Evolutionary conservation across 306 rosid species (phyloP).

Genomic region (Quercus variabilis): DNA sequence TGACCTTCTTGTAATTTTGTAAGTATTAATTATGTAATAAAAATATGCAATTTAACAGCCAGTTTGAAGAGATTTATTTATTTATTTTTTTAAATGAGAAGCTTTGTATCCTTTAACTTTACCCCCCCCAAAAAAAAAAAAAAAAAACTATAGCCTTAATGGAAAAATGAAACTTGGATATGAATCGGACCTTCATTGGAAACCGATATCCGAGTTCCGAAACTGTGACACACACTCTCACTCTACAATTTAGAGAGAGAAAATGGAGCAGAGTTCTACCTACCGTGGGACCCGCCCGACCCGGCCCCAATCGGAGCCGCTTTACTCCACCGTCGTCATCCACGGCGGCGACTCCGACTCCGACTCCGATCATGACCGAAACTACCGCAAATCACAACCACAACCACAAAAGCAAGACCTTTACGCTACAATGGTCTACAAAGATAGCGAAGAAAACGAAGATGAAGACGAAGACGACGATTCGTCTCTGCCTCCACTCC

Average conservation of each 20-base stretch:
- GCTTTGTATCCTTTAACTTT: no score
- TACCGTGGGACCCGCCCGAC: conserved; percentile 40
- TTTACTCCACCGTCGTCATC: conserved; percentile 74
- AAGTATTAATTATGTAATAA: no score
- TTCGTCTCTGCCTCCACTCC: conserved; percentile 89
- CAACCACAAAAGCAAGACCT: conserved; percentile 45
- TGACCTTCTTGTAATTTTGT: no score
- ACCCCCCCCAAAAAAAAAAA: no score
- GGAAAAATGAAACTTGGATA: no score
- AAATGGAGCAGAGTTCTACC: conserved; percentile 61
- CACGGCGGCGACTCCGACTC: conserved; percentile 47
- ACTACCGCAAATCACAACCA: conserved; percentile 5
- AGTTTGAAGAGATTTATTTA: no score
- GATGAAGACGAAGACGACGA: conserved; percentile 61
- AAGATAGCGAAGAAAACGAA: conserved; percentile 51
- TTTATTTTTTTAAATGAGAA: no score
- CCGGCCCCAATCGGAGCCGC: conserved; percentile 44
- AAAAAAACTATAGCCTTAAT: no score
- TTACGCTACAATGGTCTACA: conserved; percentile 74
- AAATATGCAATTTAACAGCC: accelerated
- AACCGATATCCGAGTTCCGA: background rate
- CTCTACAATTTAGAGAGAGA: background rate
- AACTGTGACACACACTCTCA: background rate
- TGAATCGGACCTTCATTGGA: no score
- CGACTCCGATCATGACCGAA: conserved; percentile 14